These are phyloP conservation scores for Sugiyamaella castrensis DNA, from an alignment of 1,139 yeast genomes.

Conservation along the genomic window DNA sequence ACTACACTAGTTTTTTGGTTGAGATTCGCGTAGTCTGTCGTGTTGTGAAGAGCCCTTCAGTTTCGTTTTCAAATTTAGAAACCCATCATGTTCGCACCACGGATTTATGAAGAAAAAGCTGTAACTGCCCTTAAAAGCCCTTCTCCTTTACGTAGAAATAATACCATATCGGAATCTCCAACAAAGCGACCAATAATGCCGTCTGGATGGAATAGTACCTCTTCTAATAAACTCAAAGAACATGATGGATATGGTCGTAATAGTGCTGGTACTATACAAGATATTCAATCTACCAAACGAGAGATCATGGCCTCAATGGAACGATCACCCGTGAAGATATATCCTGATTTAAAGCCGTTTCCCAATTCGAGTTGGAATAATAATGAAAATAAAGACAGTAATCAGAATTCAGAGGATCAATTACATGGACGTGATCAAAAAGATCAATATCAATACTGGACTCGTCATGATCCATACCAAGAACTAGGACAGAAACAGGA, in stretches of 20 bases:
- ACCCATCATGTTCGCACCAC: slow-evolving; percentile 5
- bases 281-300: slow-evolving; percentile 6
- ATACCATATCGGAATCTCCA: slow-evolving; percentile 8
- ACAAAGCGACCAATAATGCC: neutral
- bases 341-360: slow-evolving; percentile 1
- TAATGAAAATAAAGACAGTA: slow-evolving; percentile 4
- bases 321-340: slow-evolving; percentile 7
- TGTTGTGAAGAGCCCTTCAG: no score
- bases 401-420: no score
- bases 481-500: no score
- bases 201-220: neutral
- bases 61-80: neutral
- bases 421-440: no score
- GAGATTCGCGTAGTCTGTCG: no score
- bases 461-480: no score
- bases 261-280: neutral
- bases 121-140: neutral
- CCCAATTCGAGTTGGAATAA: neutral
- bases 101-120: slow-evolving; percentile 2
- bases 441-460: no score
- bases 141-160: slow-evolving; percentile 7
- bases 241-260: no score
- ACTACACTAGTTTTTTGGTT: no score
- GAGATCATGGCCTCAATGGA: slow-evolving; percentile 8
- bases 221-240: no score